A percentile compares a stretch with the other conserved stretches of the same genome.
phyloP scores from a whole-genome alignment of 2,329 filamentous ascomycete species.

The Claviceps pusilla region DNA sequence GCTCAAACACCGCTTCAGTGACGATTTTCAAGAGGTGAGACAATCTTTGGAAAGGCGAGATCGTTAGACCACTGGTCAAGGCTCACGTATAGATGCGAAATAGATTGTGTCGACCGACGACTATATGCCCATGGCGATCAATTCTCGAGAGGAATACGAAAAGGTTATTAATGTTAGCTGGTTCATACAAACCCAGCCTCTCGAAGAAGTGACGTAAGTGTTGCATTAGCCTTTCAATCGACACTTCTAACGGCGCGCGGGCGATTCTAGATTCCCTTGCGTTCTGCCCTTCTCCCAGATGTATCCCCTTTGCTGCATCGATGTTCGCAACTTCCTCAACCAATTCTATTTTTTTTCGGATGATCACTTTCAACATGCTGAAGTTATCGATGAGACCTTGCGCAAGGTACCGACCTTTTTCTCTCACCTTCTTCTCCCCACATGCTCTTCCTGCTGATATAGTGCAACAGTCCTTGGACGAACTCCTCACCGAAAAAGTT shows the following conservation, averaged over 20 bases:
- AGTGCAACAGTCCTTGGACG: slow-evolving; percentile 61
- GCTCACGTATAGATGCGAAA: background rate
- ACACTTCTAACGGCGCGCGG: background rate
- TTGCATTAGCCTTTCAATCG: slow-evolving; percentile 2
- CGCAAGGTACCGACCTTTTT: slow-evolving; percentile 41
- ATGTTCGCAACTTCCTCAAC: slow-evolving; percentile 93
- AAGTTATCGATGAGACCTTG: slow-evolving; percentile 79
- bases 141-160: slow-evolving; percentile 77
- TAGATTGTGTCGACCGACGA: slow-evolving; percentile 78
- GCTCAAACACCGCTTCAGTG: slow-evolving; percentile 79
- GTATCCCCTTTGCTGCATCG: slow-evolving; percentile 96
- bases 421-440: background rate
- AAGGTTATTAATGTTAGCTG: slow-evolving; percentile 93
- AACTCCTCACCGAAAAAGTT: slow-evolving; percentile 83
- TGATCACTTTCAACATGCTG: slow-evolving; percentile 84
- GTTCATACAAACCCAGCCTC: slow-evolving; percentile 72
- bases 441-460: background rate
- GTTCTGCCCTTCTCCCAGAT: slow-evolving; percentile 97
- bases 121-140: slow-evolving; percentile 99
- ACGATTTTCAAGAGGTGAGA: slow-evolving; percentile 78
- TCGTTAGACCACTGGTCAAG: background rate
- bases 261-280: slow-evolving; percentile 59
- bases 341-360: slow-evolving; percentile 97
- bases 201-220: slow-evolving; percentile 58
- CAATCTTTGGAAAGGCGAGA: too few relatives aligned